Evolutionary conservation across 352 stramenopile genomes (phyloP), one percentile per base, ranked within the genome.

Genomic region (Globisporangium canariense): DNA sequence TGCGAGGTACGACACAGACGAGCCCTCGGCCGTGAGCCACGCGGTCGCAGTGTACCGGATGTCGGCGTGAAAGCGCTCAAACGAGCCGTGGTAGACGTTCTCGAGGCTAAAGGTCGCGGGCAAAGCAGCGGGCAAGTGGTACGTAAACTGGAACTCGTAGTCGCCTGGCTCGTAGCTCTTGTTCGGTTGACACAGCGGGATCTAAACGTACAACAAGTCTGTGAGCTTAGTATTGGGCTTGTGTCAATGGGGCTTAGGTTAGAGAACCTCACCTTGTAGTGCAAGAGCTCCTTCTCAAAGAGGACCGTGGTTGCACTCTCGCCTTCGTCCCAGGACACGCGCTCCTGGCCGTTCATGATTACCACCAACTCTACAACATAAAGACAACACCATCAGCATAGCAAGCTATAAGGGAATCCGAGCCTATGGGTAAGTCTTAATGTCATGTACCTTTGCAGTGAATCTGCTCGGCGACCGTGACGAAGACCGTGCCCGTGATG

Each of bases 81-180:
- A 49, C 9, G 62, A 38, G 10, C 62, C 52, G 22, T 50, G 30
- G 20, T 67, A 67, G 13, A 62, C 54, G 53, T 67, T 62, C 62
- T 67, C 62, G 25, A 67, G 43, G 22, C 38, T 62, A 54, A 67
- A 62, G 11, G 40, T 58, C 36, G 62, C 30, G 13, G 62, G 62
- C 0, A 67, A 38, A 1, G 53, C 36, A 7, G 45, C 34, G 7
- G 62, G 62, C 22, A 67, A 45, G 25, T 67, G 53, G 34, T 67
- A 62, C 22, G 62, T 52, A 54, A 67, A 67, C 53, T 62, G 62
- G 45, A 62, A 67, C 52, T 62, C 62, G 30, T 36, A 62, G n/a
- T 67, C 62, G 0, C 62, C 62, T 2, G 53, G 53, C 20, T 67
- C 62, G 18, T 57, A 67, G 53, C 18, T 60, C 47, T 14, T 50